phyloP scores from a whole-genome alignment of 2,329 filamentous ascomycete species.

The Exophiala aquamarina region DNA sequence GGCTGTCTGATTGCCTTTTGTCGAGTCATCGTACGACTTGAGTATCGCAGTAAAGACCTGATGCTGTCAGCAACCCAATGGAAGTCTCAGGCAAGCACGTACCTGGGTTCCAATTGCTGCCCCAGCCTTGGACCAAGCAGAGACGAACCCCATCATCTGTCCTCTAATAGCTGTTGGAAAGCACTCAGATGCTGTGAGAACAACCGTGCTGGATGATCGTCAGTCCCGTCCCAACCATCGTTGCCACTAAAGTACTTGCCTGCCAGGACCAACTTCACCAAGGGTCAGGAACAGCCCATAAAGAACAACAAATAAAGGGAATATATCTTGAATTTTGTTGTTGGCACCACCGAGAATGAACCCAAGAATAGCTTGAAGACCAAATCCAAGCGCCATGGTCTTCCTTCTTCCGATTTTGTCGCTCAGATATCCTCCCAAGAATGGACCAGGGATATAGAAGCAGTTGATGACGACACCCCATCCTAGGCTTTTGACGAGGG shows the following conservation, averaged over 20 bases:
- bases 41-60: slow-evolving; percentile 54
- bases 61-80: too few relatives aligned
- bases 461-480: slow-evolving; percentile 51
- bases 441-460: slow-evolving; percentile 51
- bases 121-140: slow-evolving; percentile 51
- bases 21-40: slow-evolving; percentile 40
- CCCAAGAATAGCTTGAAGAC: slow-evolving; percentile 48
- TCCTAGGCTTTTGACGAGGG: slow-evolving; percentile 42
- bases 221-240: too few relatives aligned
- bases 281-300: slow-evolving; percentile 53
- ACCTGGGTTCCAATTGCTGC: slow-evolving; percentile 53
- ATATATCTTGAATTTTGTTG: slow-evolving; percentile 44
- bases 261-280: slow-evolving; percentile 54
- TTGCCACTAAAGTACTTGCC: slow-evolving; percentile 24
- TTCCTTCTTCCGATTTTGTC: slow-evolving; percentile 52
- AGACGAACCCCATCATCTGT: slow-evolving; percentile 49
- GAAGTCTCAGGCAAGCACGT: slow-evolving; percentile 16
- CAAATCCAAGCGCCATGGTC: slow-evolving; percentile 54
- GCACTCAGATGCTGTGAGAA: slow-evolving; percentile 43
- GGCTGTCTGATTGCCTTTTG: slow-evolving; percentile 49
- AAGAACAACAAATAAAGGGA: slow-evolving; percentile 53
- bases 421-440: slow-evolving; percentile 50
- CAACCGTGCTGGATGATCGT: slow-evolving; percentile 32
- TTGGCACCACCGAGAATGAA: slow-evolving; percentile 53
- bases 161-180: slow-evolving; percentile 53